Percentiles rank a stretch among this genome's conserved stretches.
Evolutionary conservation across 2,329 filamentous ascomycete species (phyloP).

Genomic region (Tolypocladium tropicale): DNA sequence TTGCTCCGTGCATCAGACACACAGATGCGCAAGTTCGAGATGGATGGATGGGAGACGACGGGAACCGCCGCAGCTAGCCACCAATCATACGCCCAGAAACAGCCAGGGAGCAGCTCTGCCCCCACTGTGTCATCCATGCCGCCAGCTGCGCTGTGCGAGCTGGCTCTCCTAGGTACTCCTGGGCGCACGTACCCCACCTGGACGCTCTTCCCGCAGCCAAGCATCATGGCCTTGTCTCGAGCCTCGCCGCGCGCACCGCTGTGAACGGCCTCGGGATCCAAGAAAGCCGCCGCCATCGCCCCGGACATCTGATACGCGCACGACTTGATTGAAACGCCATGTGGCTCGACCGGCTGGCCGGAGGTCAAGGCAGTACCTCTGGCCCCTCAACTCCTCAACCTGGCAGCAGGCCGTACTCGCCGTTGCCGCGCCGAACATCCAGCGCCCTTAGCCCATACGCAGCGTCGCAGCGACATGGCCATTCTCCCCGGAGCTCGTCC

Average conservation of each 20-base stretch:
- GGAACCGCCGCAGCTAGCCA: neutral
- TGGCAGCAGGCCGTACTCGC: constrained; percentile 60
- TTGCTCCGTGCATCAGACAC: neutral
- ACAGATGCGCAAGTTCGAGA: neutral
- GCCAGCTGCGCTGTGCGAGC: neutral
- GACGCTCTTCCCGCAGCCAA: neutral
- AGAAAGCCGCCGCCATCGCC: constrained; percentile 1
- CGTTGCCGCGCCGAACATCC: constrained; percentile 56
- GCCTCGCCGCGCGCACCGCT: neutral
- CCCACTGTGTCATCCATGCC: neutral
- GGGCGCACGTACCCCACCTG: neutral
- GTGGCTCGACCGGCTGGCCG: constrained; percentile 85
- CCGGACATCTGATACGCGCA: neutral
- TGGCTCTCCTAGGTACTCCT: too few relatives aligned
- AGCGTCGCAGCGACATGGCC: constrained; percentile 56
- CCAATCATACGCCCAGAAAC: neutral
- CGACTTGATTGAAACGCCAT: constrained; percentile 32
- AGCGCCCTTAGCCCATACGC: constrained; percentile 59
- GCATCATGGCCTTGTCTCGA: neutral
- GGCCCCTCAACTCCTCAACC: constrained; percentile 50
- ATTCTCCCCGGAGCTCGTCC: constrained; percentile 64
- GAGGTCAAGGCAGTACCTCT: constrained; percentile 48
- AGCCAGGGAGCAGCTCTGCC: neutral
- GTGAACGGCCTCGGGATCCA: neutral
- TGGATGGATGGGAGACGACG: neutral